Evolutionary conservation across 2,329 filamentous ascomycete genomes (phyloP), one percentile per base, ranked within the genome.

Genomic region (Diplodia mutila): DNA sequence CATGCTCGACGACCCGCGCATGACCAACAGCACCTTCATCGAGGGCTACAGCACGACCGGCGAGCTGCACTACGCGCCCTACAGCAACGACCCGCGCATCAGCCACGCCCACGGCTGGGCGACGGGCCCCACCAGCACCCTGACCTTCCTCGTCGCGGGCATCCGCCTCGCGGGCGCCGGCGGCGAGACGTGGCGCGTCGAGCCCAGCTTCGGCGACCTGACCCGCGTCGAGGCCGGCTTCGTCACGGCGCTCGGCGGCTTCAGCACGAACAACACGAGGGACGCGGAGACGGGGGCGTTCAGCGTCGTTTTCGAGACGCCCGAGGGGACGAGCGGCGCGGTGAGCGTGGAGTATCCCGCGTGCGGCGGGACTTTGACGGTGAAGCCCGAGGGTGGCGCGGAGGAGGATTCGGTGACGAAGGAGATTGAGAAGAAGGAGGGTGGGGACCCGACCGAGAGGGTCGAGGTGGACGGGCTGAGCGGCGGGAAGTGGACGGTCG

Each of bases 21-120:
- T 86, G 23, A 88, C 87, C 0, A 79, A 84, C 67, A 85, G 82
- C 51, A 89, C 87, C 0, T 82, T 86, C 27, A 82, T 88, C 32
- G 87, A 89, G 74, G 87, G 87, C 0, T 89, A 88, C 68, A 79
- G 86, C 1, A 75, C 74, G 0, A 82, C 89, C 69, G 86, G 86
- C 80, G 86, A 2, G 80, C 78, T 51, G 78, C 82, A 61, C 57
- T 83, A 85, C 65, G 78, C 78, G 1, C 78, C 76, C 2, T 82
- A 82, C 69, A 53, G 5, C 29, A 61, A 61, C 54, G 79, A 76
- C 1, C 74, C 74, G 0, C 81, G 79, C 70, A 83, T 79, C 0
- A 73, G 76, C 32, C 80, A 82, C 69, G 71, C 80, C 1, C 81
- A 83, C 68, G 80, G 80, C 3, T 82, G 81, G 81, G 79, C 78